phyloP scores from a whole-genome alignment of 257 asterid genomes.

The Jacaranda copaia region DNA sequence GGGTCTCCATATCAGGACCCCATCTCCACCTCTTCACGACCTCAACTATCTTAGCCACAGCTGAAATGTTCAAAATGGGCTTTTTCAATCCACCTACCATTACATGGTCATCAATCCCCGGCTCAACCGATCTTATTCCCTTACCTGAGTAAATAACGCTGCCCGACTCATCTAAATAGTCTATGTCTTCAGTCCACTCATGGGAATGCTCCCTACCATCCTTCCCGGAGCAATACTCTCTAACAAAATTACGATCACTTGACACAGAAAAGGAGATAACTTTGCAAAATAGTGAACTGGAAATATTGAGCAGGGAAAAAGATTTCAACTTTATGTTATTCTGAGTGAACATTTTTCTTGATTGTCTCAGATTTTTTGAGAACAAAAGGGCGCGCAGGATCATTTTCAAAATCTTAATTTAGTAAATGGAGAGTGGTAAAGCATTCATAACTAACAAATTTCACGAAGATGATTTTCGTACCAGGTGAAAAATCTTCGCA shows the following conservation, averaged over 20 bases:
- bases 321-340: conserved; percentile 31
- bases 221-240: conserved; percentile 64
- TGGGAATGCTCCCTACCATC: conserved; percentile 41
- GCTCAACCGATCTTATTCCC: conserved; percentile 91
- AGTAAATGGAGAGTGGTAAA: not conserved
- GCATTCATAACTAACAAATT: not conserved
- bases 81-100: conserved; percentile 84
- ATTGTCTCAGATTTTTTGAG: conserved; percentile 42
- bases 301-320: conserved; percentile 29
- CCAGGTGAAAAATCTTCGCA: conserved; percentile 17
- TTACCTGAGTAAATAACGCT: conserved; percentile 83
- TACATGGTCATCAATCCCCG: conserved; percentile 86
- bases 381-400: conserved; percentile 45
- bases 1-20: conserved; percentile 96
- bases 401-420: conserved; percentile 39
- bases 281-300: conserved; percentile 11
- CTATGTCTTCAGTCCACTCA: conserved; percentile 85
- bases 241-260: conserved; percentile 19
- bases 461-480: conserved; percentile 26
- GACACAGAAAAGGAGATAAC: conserved; percentile 27
- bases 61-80: conserved; percentile 83
- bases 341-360: conserved; percentile 31
- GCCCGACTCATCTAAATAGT: conserved; percentile 89
- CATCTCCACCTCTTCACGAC: conserved; percentile 93
- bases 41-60: conserved; percentile 93